Conservation (phyloP, 176 grass and related monocot genomes). For the Carex kokanica region DNA sequence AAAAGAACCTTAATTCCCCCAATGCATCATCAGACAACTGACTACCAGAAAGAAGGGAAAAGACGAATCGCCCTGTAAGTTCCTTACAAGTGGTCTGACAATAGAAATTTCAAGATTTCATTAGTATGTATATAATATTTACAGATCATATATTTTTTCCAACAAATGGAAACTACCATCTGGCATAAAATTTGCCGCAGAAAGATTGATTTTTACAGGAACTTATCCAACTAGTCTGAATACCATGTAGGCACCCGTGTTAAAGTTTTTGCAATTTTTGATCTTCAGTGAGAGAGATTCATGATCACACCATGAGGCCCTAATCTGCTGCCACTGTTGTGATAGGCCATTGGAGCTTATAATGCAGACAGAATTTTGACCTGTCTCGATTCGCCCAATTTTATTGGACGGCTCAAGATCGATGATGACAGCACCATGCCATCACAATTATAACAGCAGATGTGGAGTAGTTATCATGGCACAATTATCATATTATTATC, state of each 20-base stretch:
- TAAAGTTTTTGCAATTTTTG: neutral
- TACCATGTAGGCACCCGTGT: neutral
- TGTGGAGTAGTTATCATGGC: neutral
- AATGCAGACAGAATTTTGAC: neutral
- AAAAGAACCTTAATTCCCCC: neutral
- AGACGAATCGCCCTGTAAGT: neutral
- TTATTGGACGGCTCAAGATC: neutral
- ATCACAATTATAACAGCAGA: constrained; percentile 17
- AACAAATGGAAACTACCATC: constrained; percentile 1
- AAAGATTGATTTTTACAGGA: neutral
- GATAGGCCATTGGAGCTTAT: neutral
- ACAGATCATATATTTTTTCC: neutral
- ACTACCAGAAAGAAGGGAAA: neutral
- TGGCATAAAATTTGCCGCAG: neutral
- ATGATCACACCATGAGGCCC: neutral
- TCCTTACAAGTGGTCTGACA: neutral
- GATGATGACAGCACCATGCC: neutral
- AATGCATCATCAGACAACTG: neutral
- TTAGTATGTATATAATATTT: neutral
- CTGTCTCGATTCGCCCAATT: neutral
- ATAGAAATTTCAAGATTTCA: neutral
- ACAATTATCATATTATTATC: neutral
- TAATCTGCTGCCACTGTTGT: neutral
- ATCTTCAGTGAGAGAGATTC: neutral
- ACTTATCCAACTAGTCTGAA: neutral